phyloP scores from a whole-genome alignment of 352 stramenopile species.

The Phytophthora macrochlamydospora region DNA sequence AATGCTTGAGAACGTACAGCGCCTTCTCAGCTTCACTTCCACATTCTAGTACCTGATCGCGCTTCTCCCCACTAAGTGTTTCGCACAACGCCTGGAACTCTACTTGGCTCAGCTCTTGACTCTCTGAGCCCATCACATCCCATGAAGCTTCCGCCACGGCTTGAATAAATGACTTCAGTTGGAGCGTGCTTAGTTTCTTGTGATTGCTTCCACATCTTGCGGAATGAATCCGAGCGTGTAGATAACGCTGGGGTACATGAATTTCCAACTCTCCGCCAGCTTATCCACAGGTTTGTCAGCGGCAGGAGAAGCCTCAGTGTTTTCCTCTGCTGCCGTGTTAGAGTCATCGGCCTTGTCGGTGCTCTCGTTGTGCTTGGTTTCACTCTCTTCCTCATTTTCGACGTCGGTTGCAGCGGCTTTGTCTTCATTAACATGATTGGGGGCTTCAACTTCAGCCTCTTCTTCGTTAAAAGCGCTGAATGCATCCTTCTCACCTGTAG shows the following conservation, averaged over 20 bases:
- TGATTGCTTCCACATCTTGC: slow-evolving; percentile 38
- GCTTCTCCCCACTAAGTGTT: slow-evolving; percentile 43
- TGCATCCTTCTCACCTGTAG: not conserved
- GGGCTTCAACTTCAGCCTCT: not conserved
- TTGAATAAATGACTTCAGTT: slow-evolving; percentile 89
- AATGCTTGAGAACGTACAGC: slow-evolving; percentile 76
- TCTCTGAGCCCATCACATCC: slow-evolving; percentile 54
- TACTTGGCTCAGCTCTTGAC: slow-evolving; percentile 56
- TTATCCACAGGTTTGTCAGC: slow-evolving; percentile 11
- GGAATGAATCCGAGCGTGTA: slow-evolving; percentile 76
- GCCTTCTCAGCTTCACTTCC: slow-evolving; percentile 42
- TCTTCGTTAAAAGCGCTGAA: not conserved
- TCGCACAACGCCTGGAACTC: slow-evolving; percentile 84
- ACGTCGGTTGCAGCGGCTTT: not conserved
- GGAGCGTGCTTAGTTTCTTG: slow-evolving; percentile 79
- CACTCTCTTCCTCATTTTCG: slow-evolving; percentile 1
- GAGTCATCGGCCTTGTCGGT: not conserved
- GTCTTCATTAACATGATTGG: not conserved
- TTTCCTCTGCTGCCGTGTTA: slow-evolving; percentile 7
- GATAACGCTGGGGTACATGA: slow-evolving; percentile 74
- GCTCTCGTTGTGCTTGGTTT: not conserved
- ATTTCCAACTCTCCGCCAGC: slow-evolving; percentile 42
- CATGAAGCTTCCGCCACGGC: slow-evolving; percentile 70
- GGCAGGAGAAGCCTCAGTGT: slow-evolving; percentile 12
- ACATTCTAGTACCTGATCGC: slow-evolving; percentile 33